Conservation (phyloP, 2,329 filamentous ascomycete species). For the Fusarium kyushuense region DNA sequence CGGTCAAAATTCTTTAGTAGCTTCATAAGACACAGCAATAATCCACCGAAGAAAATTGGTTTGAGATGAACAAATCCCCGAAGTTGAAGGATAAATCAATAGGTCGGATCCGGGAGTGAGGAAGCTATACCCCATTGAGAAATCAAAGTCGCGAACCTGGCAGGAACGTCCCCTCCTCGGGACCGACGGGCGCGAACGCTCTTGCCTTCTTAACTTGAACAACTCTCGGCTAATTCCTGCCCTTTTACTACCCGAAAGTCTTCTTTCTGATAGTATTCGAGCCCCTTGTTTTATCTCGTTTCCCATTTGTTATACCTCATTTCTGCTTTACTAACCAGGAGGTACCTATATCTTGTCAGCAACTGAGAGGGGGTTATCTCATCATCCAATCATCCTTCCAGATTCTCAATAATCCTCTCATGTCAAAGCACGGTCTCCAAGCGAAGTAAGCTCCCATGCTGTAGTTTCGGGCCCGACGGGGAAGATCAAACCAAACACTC, state of each 20-base stretch:
- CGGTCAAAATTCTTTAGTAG: conserved; percentile 1
- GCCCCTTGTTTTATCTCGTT: neutral
- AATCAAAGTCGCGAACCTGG: conserved; percentile 7
- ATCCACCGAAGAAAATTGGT: conserved; percentile 10
- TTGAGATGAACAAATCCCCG: conserved; percentile 22
- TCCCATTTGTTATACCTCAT: neutral
- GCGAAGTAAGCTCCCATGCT: conserved; percentile 12
- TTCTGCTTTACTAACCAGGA: neutral
- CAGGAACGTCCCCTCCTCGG: conserved; percentile 36
- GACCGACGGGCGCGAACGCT: conserved; percentile 42
- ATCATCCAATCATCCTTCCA: neutral
- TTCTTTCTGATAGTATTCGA: neutral
- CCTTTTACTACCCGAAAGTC: conserved; percentile 15
- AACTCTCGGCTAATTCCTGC: conserved; percentile 16
- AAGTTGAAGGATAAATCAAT: conserved; percentile 14
- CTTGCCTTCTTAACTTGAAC: conserved; percentile 16
- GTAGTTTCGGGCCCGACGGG: conserved; percentile 32
- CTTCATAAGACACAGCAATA: conserved; percentile 1
- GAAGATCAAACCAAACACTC: conserved; percentile 28
- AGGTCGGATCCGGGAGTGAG: conserved; percentile 40
- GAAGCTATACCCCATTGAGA: conserved; percentile 40
- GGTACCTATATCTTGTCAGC: neutral
- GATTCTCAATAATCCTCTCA: conserved; percentile 1
- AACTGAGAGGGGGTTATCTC: conserved; percentile 12
- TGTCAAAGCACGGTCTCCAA: conserved; percentile 25